Evolutionary conservation across 495 filamentous ascomycete species (phyloP).

Genomic region (Penicillium roqueforti): DNA sequence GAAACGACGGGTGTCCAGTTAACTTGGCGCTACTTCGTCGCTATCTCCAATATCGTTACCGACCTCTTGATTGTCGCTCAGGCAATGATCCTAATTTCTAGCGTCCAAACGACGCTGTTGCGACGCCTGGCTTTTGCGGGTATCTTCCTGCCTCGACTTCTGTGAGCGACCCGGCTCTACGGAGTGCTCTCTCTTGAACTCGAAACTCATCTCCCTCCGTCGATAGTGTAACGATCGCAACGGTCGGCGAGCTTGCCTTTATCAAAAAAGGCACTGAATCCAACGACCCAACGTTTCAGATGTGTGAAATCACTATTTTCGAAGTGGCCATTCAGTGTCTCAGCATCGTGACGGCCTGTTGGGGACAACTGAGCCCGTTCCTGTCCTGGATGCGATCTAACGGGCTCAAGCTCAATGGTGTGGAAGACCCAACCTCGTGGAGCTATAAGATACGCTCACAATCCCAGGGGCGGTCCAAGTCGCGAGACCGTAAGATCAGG

Average conservation of each 20-base stretch:
- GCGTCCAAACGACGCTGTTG: constrained; percentile 20
- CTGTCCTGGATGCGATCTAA: constrained; percentile 23
- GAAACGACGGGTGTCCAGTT: constrained; percentile 5
- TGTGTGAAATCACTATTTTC: constrained; percentile 11
- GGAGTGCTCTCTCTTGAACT: not conserved
- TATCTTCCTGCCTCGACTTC: constrained; percentile 24
- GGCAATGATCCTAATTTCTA: constrained; percentile 19
- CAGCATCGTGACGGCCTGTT: constrained; percentile 25
- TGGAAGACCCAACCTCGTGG: constrained; percentile 15
- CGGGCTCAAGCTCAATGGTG: constrained; percentile 19
- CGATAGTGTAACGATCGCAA: constrained; percentile 20
- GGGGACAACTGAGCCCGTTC: constrained; percentile 24
- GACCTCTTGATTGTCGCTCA: constrained; percentile 26
- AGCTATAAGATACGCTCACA: constrained; percentile 9
- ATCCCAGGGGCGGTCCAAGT: constrained; percentile 13
- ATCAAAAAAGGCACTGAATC: constrained; percentile 5
- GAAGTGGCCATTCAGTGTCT: constrained; percentile 15
- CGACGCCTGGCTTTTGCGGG: constrained; percentile 22
- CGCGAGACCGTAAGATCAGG: not conserved
- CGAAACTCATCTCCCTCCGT: not conserved
- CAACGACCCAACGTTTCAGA: constrained; percentile 18
- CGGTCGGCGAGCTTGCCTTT: constrained; percentile 15
- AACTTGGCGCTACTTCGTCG: constrained; percentile 24
- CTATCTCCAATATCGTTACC: constrained; percentile 21
- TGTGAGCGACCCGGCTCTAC: constrained; percentile 12